Evolutionary conservation across 2,329 filamentous ascomycete genomes (phyloP).

Genomic region (Penicillium sp.): DNA sequence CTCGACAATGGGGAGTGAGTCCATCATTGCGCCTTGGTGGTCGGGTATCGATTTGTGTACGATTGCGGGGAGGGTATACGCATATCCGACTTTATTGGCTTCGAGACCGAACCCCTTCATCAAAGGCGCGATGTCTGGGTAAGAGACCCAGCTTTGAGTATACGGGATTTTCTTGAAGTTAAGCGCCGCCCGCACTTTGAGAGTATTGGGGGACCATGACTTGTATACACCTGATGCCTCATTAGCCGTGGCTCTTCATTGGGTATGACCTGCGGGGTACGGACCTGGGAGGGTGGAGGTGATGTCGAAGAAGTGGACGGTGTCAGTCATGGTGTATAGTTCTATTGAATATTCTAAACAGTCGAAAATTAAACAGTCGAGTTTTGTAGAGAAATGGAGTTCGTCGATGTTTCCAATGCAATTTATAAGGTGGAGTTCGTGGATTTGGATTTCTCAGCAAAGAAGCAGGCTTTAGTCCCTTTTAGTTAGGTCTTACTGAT

Average conservation of each 20-base stretch:
- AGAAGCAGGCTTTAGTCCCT: not conserved
- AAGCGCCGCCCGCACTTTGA: constrained; percentile 24
- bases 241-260: not conserved
- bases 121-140: constrained; percentile 30
- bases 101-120: constrained; percentile 24
- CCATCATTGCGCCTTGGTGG: constrained; percentile 30
- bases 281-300: constrained; percentile 28
- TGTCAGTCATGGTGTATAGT: constrained; percentile 18
- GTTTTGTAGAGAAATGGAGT: not conserved
- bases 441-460: constrained; percentile 9
- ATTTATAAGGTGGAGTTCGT: not conserved
- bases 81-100: constrained; percentile 14
- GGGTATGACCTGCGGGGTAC: not conserved
- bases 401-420: not conserved
- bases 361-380: not conserved
- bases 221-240: constrained; percentile 25
- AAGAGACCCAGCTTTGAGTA: constrained; percentile 27
- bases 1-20: constrained; percentile 33
- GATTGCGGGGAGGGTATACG: constrained; percentile 38
- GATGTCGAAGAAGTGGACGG: constrained; percentile 38
- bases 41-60: constrained; percentile 28
- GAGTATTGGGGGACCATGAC: constrained; percentile 32
- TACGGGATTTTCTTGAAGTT: constrained; percentile 31
- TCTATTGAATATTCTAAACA: not conserved
- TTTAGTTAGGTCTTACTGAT: not conserved